Evolutionary conservation across 306 rosid genomes (phyloP).

Genomic region (Vicia faba): DNA sequence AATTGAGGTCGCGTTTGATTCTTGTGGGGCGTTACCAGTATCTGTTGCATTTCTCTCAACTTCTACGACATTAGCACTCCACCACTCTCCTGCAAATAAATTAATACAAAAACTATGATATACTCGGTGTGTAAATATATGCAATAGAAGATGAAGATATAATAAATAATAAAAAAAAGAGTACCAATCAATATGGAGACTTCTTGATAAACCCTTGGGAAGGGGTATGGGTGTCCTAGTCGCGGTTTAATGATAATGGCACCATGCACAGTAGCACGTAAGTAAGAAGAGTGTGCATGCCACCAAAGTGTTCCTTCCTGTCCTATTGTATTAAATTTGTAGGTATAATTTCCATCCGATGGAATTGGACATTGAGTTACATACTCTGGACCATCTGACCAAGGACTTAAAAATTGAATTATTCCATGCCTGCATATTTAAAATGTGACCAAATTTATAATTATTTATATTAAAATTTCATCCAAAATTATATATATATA

Average conservation of each 20-base stretch:
- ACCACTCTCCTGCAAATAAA: slow-evolving; percentile 69
- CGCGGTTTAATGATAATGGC: slow-evolving; percentile 62
- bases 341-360: slow-evolving; percentile 45
- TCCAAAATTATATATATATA: too few relatives aligned
- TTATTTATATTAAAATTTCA: background rate
- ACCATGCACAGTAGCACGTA: slow-evolving; percentile 67
- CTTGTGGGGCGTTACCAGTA: background rate
- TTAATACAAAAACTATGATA: too few relatives aligned
- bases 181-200: slow-evolving; percentile 57
- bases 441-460: background rate
- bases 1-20: slow-evolving; percentile 61
- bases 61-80: slow-evolving; percentile 29
- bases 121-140: too few relatives aligned
- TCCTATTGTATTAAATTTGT: slow-evolving; percentile 51
- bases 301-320: slow-evolving; percentile 90
- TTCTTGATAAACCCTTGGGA: slow-evolving; percentile 47
- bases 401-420: slow-evolving; percentile 49
- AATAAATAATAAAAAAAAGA: too few relatives aligned
- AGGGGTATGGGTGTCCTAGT: slow-evolving; percentile 40
- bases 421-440: slow-evolving; percentile 68
- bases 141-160: too few relatives aligned
- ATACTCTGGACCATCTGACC: slow-evolving; percentile 80
- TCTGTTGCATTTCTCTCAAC: slow-evolving; percentile 4
- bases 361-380: slow-evolving; percentile 74
- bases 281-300: slow-evolving; percentile 65